These are phyloP conservation scores for Saccharomycopsis vini DNA, from an alignment of 805 yeast genomes.

Conservation along the genomic window DNA sequence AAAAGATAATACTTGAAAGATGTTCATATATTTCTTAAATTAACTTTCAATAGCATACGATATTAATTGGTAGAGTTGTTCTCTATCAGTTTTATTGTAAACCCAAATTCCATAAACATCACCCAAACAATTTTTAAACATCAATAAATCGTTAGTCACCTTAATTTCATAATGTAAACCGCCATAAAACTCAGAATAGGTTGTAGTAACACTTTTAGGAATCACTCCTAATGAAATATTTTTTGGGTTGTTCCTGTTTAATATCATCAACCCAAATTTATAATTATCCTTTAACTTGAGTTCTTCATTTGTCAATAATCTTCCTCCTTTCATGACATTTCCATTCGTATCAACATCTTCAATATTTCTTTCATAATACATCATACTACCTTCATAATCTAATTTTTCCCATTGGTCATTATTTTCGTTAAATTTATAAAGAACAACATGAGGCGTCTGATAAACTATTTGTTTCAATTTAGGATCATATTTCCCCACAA, in stretches of 20 bases:
- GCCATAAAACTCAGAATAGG: conserved; percentile 29
- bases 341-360: conserved; percentile 24
- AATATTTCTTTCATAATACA: conserved; percentile 48
- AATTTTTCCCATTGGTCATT: conserved; percentile 61
- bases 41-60: conserved; percentile 21
- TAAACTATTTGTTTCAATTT: conserved; percentile 56
- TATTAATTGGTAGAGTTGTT: conserved; percentile 42
- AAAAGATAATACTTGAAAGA: not conserved
- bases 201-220: conserved; percentile 41
- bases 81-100: conserved; percentile 59
- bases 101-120: conserved; percentile 76
- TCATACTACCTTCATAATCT: conserved; percentile 63
- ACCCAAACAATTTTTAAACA: conserved; percentile 56
- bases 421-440: conserved; percentile 51
- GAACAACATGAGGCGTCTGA: conserved; percentile 63
- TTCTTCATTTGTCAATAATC: conserved; percentile 2
- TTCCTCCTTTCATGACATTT: conserved; percentile 6
- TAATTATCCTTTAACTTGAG: conserved; percentile 30
- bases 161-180: conserved; percentile 39
- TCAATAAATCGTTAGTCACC: conserved; percentile 58
- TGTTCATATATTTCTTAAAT: too few species aligned
- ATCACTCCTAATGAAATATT: conserved; percentile 65
- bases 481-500: conserved; percentile 70
- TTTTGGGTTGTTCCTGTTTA: conserved; percentile 59
- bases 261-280: conserved; percentile 59